phyloP scores from a whole-genome alignment of 2,329 filamentous ascomycete species.

The Lachnellula suecica region DNA sequence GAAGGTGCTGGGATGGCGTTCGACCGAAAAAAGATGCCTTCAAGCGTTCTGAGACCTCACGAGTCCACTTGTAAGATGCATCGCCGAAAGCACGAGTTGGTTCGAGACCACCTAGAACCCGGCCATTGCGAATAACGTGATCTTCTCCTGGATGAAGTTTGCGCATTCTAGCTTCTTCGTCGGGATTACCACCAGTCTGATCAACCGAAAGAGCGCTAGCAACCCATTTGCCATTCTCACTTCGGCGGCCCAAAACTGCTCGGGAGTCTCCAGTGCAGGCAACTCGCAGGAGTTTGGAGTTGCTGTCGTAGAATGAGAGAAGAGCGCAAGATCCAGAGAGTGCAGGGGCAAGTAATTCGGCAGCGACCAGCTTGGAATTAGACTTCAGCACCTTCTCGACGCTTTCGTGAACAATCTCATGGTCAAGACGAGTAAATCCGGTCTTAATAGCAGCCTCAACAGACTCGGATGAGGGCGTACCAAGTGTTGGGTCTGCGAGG shows the following conservation, averaged over 20 bases:
- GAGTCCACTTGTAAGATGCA: conserved; percentile 94
- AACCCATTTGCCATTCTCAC: conserved; percentile 82
- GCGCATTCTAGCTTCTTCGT: conserved; percentile 79
- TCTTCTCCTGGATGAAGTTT: conserved; percentile 87
- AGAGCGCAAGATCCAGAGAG: conserved; percentile 96
- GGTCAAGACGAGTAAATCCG: conserved; percentile 82
- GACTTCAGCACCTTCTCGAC: conserved; percentile 88
- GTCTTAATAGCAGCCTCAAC: conserved; percentile 91
- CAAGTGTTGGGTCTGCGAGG: conserved; percentile 51
- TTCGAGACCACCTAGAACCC: conserved; percentile 88
- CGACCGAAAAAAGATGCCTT: conserved; percentile 86
- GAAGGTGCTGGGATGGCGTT: conserved; percentile 71
- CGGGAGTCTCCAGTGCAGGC: conserved; percentile 97
- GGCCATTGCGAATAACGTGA: conserved; percentile 82
- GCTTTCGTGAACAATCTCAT: conserved; percentile 93
- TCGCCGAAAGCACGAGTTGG: conserved; percentile 95
- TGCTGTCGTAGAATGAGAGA: conserved; percentile 92
- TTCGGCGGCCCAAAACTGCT: conserved; percentile 83
- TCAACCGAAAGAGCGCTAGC: conserved; percentile 88
- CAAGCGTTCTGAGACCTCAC: conserved; percentile 78
- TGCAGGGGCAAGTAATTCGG: conserved; percentile 87
- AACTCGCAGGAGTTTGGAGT: conserved; percentile 83
- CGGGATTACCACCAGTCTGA: conserved; percentile 86
- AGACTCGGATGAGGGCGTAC: conserved; percentile 71
- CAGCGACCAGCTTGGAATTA: conserved; percentile 85